Percentiles rank a stretch among this genome's conserved stretches.
These are phyloP conservation scores for Cyclotella distinguenda DNA, from an alignment of 108 stramenopile genomes.

Conservation along the genomic window DNA sequence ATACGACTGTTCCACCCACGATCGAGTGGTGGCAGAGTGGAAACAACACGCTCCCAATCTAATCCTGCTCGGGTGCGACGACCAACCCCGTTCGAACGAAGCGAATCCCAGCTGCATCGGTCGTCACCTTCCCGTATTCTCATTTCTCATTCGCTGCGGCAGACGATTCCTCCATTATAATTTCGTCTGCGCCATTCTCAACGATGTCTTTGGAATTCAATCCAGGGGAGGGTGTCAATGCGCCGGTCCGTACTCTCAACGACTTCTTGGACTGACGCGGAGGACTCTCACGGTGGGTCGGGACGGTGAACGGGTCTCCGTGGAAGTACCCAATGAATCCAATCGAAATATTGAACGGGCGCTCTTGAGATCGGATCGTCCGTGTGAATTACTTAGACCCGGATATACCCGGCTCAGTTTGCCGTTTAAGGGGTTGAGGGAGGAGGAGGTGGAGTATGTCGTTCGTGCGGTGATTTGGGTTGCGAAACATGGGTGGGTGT, in stretches of 20 bases:
- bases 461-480: conserved; percentile 87
- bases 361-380: conserved; percentile 77
- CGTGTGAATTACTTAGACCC: conserved; percentile 81
- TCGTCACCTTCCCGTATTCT: conserved; percentile 76
- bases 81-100: background rate
- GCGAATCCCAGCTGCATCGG: conserved; percentile 16
- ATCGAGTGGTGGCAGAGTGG: conserved; percentile 46
- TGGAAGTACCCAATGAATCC: conserved; percentile 43
- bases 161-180: conserved; percentile 92
- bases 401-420: conserved; percentile 93
- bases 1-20: conserved; percentile 67
- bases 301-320: background rate
- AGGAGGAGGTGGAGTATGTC: conserved; percentile 88
- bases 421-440: conserved; percentile 72
- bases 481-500: conserved; percentile 81
- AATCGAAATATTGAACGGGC: conserved; percentile 82
- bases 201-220: conserved; percentile 99
- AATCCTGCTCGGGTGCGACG: conserved; percentile 65
- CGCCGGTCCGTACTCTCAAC: conserved; percentile 89
- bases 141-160: conserved; percentile 78
- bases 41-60: conserved; percentile 72
- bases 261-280: conserved; percentile 72
- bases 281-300: background rate
- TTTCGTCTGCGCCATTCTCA: conserved; percentile 94
- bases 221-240: conserved; percentile 93